Percentiles rank a stretch among this genome's conserved stretches.
phyloP scores from a whole-genome alignment of 164 flowering plant species.

The Macadamia integrifolia region DNA sequence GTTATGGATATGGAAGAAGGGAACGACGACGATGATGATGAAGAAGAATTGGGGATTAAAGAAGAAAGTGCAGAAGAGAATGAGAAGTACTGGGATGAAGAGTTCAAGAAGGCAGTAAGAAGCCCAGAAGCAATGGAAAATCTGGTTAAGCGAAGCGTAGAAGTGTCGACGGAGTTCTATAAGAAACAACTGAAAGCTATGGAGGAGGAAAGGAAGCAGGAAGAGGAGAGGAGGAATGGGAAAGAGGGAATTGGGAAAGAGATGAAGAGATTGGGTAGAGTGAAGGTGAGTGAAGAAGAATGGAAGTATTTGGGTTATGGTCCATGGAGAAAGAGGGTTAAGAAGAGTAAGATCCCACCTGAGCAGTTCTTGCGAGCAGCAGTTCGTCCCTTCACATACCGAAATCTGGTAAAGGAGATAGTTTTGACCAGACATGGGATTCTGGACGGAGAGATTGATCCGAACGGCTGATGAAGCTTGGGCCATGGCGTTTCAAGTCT shows the following conservation, averaged over 20 bases:
- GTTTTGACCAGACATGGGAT: slow-evolving; percentile 86
- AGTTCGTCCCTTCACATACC: slow-evolving; percentile 81
- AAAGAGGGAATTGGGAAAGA: slow-evolving; percentile 32
- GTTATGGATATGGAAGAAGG: slow-evolving; percentile 29
- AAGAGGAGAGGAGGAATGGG: slow-evolving; percentile 5
- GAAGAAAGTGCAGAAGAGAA: slow-evolving; percentile 54
- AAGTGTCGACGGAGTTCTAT: slow-evolving; percentile 32
- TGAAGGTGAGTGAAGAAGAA: slow-evolving; percentile 47
- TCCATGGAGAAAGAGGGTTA: slow-evolving; percentile 48
- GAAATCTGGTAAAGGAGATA: slow-evolving; percentile 90
- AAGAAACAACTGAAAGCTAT: slow-evolving; percentile 38
- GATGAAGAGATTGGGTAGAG: slow-evolving; percentile 30
- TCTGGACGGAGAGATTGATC: slow-evolving; percentile 73
- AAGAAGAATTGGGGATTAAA: slow-evolving; percentile 20
- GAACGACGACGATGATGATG: slow-evolving; percentile 23
- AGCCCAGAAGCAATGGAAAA: slow-evolving; percentile 69
- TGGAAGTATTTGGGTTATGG: slow-evolving; percentile 62
- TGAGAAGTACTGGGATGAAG: slow-evolving; percentile 62
- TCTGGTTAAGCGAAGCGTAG: slow-evolving; percentile 44
- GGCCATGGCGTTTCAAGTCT: too few relatives aligned
- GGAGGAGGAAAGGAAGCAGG: slow-evolving; percentile 22
- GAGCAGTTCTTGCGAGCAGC: slow-evolving; percentile 72
- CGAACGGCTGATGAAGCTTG: slow-evolving; percentile 19
- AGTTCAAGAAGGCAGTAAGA: slow-evolving; percentile 61
- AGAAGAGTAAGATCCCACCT: slow-evolving; percentile 77